Evolutionary conservation across 208 protist species (phyloP).

Genomic region (Acanthamoeba healyi): DNA sequence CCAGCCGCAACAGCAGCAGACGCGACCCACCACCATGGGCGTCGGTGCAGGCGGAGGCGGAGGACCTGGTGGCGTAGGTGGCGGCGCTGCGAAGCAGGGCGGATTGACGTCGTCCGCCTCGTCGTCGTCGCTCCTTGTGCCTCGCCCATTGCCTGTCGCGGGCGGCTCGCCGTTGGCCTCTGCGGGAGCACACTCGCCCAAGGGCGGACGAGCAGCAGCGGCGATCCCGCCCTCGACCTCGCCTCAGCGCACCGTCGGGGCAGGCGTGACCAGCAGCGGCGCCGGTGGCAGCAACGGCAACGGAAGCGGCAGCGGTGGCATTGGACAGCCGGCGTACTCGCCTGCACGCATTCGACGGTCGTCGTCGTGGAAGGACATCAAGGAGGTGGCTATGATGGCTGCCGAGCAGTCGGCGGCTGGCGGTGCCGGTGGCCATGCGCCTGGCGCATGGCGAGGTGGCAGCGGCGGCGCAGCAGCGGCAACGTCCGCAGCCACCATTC

Average conservation of each 20-base stretch:
- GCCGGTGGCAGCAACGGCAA: background rate
- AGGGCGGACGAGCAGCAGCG: background rate
- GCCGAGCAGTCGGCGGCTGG: background rate
- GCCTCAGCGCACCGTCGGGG: background rate
- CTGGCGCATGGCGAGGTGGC: background rate
- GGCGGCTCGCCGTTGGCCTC: no score
- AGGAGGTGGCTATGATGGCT: conserved; percentile 21
- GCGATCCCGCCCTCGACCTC: background rate
- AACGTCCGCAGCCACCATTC: background rate
- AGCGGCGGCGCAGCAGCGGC: background rate
- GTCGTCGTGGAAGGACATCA: conserved; percentile 49
- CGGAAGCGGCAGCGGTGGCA: background rate
- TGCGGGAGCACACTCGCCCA: background rate
- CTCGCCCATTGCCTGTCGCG: background rate
- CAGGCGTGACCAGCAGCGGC: background rate
- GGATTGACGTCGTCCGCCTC: background rate
- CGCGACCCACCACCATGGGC: background rate
- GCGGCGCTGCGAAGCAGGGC: background rate
- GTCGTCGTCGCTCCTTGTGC: background rate
- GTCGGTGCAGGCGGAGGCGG: no score
- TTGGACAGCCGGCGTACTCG: background rate
- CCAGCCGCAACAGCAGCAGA: background rate
- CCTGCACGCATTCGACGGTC: background rate
- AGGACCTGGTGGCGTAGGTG: no score
- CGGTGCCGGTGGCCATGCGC: background rate